A percentile compares a stretch with the other conserved stretches of the same genome.
These are phyloP conservation scores for Oropetium thomaeum DNA, from an alignment of 176 grass and related monocot species.

Conservation along the genomic window DNA sequence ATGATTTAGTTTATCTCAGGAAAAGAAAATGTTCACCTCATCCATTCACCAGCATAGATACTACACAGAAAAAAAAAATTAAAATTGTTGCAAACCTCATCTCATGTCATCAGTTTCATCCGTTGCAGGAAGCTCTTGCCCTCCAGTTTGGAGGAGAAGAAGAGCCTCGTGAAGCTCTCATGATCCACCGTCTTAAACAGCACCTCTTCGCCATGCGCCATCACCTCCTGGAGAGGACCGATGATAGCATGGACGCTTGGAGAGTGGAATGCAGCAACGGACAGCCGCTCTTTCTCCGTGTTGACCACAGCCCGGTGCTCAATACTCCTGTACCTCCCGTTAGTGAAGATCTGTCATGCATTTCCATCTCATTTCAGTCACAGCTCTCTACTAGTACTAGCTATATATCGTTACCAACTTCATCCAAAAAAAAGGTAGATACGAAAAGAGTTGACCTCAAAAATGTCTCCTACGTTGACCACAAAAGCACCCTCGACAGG, in stretches of 20 bases:
- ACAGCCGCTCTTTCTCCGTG: constrained; percentile 36
- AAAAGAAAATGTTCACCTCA: neutral
- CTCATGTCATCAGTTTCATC: neutral
- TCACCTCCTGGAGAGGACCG: constrained; percentile 33
- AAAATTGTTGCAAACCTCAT: too few relatives aligned
- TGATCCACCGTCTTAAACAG: constrained; percentile 29
- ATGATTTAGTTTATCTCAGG: neutral
- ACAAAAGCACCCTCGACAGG: constrained; percentile 44
- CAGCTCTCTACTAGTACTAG: too few relatives aligned
- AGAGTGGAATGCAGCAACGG: constrained; percentile 53
- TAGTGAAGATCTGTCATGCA: constrained; percentile 38
- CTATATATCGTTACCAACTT: too few relatives aligned
- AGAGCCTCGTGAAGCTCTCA: constrained; percentile 21
- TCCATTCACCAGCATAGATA: too few relatives aligned
- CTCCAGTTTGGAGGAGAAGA: constrained; percentile 31
- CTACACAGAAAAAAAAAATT: too few relatives aligned
- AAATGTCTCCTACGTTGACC: constrained; percentile 58
- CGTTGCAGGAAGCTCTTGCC: constrained; percentile 40
- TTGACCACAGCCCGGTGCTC: constrained; percentile 47
- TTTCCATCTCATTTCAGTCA: neutral
- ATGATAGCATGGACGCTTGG: constrained; percentile 33
- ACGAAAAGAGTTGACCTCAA: constrained; percentile 41
- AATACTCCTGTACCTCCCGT: constrained; percentile 50
- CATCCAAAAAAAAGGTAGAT: too few relatives aligned
- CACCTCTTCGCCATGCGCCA: neutral